Evolutionary conservation across 164 flowering plant species (phyloP).

Genomic region (Warburgia ugandensis): DNA sequence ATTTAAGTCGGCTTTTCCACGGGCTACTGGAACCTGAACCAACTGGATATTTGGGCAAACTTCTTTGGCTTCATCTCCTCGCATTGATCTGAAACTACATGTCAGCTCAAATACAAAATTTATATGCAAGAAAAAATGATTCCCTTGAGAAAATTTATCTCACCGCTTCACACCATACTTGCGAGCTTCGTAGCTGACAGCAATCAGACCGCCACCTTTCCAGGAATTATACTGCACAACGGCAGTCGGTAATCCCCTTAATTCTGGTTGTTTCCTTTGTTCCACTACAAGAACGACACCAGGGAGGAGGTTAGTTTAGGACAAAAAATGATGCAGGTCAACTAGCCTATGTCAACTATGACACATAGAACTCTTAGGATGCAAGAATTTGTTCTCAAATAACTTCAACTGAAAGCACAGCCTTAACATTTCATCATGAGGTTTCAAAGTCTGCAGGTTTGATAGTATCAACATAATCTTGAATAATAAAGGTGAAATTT

Average conservation of each 20-base stretch:
- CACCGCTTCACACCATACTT: constrained; percentile 91
- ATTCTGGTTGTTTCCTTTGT: constrained; percentile 67
- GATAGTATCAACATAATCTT: too few species aligned
- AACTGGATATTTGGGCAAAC: constrained; percentile 82
- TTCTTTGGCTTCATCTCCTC: constrained; percentile 91
- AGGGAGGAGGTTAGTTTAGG: background rate
- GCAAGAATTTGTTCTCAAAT: too few species aligned
- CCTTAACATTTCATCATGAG: too few species aligned
- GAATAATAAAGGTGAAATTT: too few species aligned
- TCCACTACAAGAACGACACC: constrained; percentile 44
- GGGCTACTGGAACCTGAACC: constrained; percentile 91
- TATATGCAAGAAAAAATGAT: background rate
- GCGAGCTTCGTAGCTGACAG: constrained; percentile 96
- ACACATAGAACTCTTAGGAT: too few species aligned
- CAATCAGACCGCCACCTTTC: constrained; percentile 95
- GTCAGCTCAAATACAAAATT: background rate
- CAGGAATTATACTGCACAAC: constrained; percentile 94
- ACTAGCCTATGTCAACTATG: too few species aligned
- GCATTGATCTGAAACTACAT: constrained; percentile 57
- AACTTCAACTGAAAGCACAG: too few species aligned
- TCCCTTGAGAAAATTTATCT: background rate
- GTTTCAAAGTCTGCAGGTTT: too few species aligned
- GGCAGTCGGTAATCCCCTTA: constrained; percentile 83
- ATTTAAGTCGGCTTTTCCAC: constrained; percentile 86
- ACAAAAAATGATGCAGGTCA: background rate